Evolutionary conservation across 2,329 filamentous ascomycete genomes (phyloP).

Genomic region (Moelleriella libera): DNA sequence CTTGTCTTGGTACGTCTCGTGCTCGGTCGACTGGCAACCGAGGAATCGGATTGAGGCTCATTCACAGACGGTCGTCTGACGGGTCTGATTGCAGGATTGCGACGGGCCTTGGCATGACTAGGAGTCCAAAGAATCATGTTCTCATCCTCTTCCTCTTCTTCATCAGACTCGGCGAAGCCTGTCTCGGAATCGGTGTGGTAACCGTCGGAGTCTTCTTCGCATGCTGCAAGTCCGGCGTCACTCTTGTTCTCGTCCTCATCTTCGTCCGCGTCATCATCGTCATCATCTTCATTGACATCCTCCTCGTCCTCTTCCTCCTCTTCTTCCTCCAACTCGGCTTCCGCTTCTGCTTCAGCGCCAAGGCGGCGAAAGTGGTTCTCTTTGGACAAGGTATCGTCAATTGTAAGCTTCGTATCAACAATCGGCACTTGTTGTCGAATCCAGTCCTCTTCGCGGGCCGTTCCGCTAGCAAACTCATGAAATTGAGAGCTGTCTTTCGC

Average conservation of each 20-base stretch:
- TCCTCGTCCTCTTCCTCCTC: constrained; percentile 34
- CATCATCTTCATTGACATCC: constrained; percentile 33
- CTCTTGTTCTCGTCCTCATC: constrained; percentile 33
- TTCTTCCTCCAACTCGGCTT: constrained; percentile 64
- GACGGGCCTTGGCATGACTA: constrained; percentile 23
- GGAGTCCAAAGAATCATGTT: constrained; percentile 40
- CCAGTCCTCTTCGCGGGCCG: constrained; percentile 81
- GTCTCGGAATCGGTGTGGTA: constrained; percentile 63
- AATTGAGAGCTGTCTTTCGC: constrained; percentile 50
- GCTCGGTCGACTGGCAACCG: constrained; percentile 20
- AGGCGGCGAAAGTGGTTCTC: constrained; percentile 79
- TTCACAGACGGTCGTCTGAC: constrained; percentile 22
- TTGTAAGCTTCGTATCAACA: constrained; percentile 59
- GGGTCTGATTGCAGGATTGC: constrained; percentile 18
- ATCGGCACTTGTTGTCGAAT: constrained; percentile 54
- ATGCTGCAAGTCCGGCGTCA: constrained; percentile 22
- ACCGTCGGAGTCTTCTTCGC: constrained; percentile 49
- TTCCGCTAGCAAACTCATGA: constrained; percentile 82
- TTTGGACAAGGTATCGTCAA: constrained; percentile 79
- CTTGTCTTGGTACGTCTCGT: constrained; percentile 12
- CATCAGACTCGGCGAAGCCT: constrained; percentile 55
- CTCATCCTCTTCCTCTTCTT: constrained; percentile 57
- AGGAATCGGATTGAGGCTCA: constrained; percentile 46
- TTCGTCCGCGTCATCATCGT: constrained; percentile 37
- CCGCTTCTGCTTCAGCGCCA: constrained; percentile 81